Conservation (phyloP, 1,139 yeast genomes). For the Debaryomyces coudertii region DNA sequence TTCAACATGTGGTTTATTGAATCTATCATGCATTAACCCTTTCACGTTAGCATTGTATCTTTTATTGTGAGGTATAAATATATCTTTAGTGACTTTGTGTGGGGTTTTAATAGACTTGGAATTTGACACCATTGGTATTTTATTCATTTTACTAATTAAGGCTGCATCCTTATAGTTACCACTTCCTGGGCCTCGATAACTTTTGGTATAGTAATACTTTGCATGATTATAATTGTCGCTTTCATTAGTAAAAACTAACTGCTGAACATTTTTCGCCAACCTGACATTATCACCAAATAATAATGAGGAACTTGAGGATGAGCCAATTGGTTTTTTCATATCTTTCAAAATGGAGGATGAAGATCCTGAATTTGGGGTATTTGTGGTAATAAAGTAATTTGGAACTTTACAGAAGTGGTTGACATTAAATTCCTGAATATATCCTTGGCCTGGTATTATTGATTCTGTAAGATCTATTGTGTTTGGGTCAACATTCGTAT, state of each 20-base stretch:
- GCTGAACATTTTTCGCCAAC: conserved; percentile 41
- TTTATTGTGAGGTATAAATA: conserved; percentile 18
- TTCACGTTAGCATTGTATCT: conserved; percentile 35
- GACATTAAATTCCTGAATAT: conserved; percentile 47
- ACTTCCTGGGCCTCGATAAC: conserved; percentile 51
- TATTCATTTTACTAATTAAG: conserved; percentile 43
- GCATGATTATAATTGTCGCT: conserved; percentile 38
- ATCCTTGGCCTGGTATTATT: conserved; percentile 51
- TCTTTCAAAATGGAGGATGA: conserved; percentile 14
- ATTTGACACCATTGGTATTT: conserved; percentile 25
- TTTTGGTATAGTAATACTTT: conserved; percentile 45
- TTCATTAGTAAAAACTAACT: conserved; percentile 39
- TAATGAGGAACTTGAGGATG: conserved; percentile 26
- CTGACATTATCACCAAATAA: conserved; percentile 30
- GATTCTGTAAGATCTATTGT: conserved; percentile 43
- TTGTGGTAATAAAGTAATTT: conserved; percentile 42
- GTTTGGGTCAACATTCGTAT: conserved; percentile 44
- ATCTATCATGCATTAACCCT: conserved; percentile 44
- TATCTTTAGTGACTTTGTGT: conserved; percentile 21
- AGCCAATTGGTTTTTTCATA: conserved; percentile 20
- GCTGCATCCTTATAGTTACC: conserved; percentile 53
- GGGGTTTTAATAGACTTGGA: conserved; percentile 21
- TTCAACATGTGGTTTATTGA: conserved; percentile 37
- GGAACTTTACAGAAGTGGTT: conserved; percentile 48
- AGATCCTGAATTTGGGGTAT: conserved; percentile 16